phyloP scores from a whole-genome alignment of 306 rosid genomes.

The Glycine soja region DNA sequence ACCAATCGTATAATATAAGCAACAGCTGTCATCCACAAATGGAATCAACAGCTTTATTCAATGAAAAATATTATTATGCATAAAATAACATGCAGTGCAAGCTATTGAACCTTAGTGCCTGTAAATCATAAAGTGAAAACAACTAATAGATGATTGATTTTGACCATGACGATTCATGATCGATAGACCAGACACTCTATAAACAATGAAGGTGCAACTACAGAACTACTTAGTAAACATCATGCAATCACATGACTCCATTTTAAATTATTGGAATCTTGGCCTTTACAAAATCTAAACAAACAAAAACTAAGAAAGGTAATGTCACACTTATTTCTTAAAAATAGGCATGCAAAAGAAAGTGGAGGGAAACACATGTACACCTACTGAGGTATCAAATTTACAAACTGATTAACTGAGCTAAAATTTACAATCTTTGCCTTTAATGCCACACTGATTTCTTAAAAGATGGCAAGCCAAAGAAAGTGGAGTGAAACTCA shows the following conservation, averaged over 20 bases:
- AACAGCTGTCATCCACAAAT: conserved; percentile 48
- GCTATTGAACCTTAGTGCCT: background rate
- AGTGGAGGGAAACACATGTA: background rate
- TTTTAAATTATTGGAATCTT: conserved; percentile 12
- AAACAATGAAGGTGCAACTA: conserved; percentile 11
- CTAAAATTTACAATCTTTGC: conserved; percentile 44
- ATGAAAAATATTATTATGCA: conserved; percentile 32
- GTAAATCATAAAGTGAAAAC: conserved; percentile 30
- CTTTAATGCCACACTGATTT: conserved; percentile 32
- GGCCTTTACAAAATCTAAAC: background rate
- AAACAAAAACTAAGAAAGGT: background rate
- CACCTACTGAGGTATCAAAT: background rate
- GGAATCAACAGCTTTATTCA: conserved; percentile 25
- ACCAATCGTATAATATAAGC: conserved; percentile 42
- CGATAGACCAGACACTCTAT: background rate
- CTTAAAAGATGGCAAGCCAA: background rate
- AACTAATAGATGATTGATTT: conserved; percentile 15
- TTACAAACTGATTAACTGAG: background rate
- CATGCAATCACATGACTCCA: conserved; percentile 40
- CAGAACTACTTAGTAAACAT: background rate
- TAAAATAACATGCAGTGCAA: conserved; percentile 30
- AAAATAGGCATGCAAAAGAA: background rate
- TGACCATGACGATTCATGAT: background rate
- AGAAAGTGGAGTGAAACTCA: background rate
- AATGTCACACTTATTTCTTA: too few relatives aligned